These are phyloP conservation scores for Herpotrichia juniperi DNA, from an alignment of 2,329 filamentous ascomycete genomes.

Conservation along the genomic window DNA sequence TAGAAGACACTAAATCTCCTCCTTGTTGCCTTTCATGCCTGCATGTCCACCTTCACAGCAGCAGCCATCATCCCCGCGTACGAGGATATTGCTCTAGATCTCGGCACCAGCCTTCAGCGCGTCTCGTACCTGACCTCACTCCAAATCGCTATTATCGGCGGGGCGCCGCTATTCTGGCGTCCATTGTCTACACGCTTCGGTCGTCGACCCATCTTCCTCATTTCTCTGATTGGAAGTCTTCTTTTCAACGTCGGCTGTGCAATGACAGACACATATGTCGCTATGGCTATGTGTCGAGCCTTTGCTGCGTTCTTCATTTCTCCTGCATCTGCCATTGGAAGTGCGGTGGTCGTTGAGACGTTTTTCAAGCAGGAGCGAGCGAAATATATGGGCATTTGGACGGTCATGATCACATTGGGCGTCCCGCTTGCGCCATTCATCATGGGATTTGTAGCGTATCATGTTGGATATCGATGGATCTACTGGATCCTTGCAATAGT, in stretches of 20 bases:
- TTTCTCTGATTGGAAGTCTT: conserved; percentile 56
- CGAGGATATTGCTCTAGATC: conserved; percentile 58
- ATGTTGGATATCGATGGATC: conserved; percentile 63
- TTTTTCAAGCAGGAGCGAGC: conserved; percentile 63
- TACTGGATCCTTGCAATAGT: conserved; percentile 64
- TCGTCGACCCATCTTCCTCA: conserved; percentile 60
- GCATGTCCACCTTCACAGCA: conserved; percentile 63
- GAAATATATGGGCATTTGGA: conserved; percentile 65
- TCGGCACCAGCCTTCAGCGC: conserved; percentile 55
- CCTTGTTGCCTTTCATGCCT: conserved; percentile 63
- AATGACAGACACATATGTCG: conserved; percentile 54
- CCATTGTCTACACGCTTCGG: conserved; percentile 62
- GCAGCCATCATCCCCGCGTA: conserved; percentile 62
- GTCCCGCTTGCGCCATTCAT: conserved; percentile 52
- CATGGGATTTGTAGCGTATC: conserved; percentile 55
- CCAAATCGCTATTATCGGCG: conserved; percentile 62
- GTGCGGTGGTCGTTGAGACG: conserved; percentile 63
- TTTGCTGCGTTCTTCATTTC: conserved; percentile 62
- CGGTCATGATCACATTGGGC: conserved; percentile 57
- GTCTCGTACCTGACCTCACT: conserved; percentile 62
- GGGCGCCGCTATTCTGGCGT: conserved; percentile 62
- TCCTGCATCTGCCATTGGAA: conserved; percentile 61
- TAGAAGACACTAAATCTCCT: conserved; percentile 60
- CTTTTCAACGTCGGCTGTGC: conserved; percentile 62
- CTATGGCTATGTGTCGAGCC: conserved; percentile 60